Evolutionary conservation across 2,329 filamentous ascomycete genomes (phyloP).

Genomic region (Aspergillus carbonarius): DNA sequence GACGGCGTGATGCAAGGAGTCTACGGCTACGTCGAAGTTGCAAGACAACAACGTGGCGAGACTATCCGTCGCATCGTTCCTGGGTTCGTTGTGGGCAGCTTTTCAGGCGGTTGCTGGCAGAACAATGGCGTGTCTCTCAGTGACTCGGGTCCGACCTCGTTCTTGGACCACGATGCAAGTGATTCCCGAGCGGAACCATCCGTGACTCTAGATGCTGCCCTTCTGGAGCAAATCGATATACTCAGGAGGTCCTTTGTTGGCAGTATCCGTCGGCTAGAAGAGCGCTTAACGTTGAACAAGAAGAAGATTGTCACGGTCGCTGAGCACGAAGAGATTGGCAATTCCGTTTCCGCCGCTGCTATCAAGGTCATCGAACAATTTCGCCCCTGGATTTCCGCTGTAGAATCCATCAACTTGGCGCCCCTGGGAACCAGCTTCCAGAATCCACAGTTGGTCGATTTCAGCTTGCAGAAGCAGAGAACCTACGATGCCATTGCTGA

Average conservation of each 20-base stretch:
- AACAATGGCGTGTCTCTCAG: constrained; percentile 62
- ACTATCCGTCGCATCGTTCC: constrained; percentile 90
- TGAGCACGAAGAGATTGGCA: constrained; percentile 76
- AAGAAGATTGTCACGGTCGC: constrained; percentile 81
- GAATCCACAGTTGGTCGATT: constrained; percentile 82
- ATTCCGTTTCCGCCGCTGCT: constrained; percentile 75
- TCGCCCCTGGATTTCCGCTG: constrained; percentile 81
- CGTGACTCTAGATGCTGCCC: constrained; percentile 68
- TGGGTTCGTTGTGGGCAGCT: constrained; percentile 86
- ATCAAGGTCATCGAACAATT: constrained; percentile 83
- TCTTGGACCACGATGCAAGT: constrained; percentile 82
- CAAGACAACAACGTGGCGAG: constrained; percentile 87
- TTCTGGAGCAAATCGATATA: constrained; percentile 82
- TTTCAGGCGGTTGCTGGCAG: constrained; percentile 82
- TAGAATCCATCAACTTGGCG: constrained; percentile 89
- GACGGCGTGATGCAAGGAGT: constrained; percentile 92
- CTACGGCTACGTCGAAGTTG: constrained; percentile 94
- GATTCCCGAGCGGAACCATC: constrained; percentile 71
- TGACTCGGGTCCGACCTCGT: constrained; percentile 65
- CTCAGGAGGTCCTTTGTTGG: constrained; percentile 81
- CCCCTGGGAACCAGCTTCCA: constrained; percentile 75
- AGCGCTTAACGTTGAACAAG: constrained; percentile 72
- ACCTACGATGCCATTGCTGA: constrained; percentile 93
- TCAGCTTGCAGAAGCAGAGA: constrained; percentile 86
- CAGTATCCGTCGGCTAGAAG: constrained; percentile 82